Evolutionary conservation across 2,329 filamentous ascomycete genomes (phyloP), one percentile per base, ranked within the genome.

Genomic region (Fusarium pseudocircinatum): DNA sequence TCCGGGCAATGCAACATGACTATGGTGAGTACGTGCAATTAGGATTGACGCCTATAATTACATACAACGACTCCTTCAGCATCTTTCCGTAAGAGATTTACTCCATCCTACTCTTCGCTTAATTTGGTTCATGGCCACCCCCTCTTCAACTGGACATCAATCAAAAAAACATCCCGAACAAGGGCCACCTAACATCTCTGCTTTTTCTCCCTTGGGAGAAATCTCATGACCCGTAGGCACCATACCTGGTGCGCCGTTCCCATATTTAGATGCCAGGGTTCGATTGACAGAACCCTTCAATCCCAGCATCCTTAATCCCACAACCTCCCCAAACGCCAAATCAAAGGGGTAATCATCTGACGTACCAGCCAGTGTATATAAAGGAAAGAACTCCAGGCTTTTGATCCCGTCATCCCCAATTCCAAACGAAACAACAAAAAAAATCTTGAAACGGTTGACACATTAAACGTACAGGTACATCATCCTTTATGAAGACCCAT

Each of bases 301-400:
- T 63, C 54, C 69, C 57, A 44, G 57, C 58, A 66, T 66, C 64
- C 64, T n/a, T 65, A 43, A 53, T 56, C 72, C 67, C 60, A 67
- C 60, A 70, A 59, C 60, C 42, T 73, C 74, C 73, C 69, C 62
- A 78, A 78, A 78, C 77, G 75, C 77, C 77, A 65, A 65, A 62
- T 60, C 67, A 75, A 65, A 58, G 69, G 67, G 69, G 64, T 53
- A 56, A 68, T 64, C 69, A 53, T 71, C 72, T 75, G 69, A 75
- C 70, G 47, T 70, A 67, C 75, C 67, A 77, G 72, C 76, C 76
- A 67, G 65, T 77, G 65, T 77, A 72, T 69, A 76, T 68, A 62
- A 76, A 77, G 63, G 75, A 64, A 76, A 77, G 67, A 79, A 79
- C 78, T 80, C 78, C 78, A 68, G 74, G 78, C 78, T 75, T 78